Percentiles rank a stretch among this genome's conserved stretches.
Evolutionary conservation across 306 rosid genomes (phyloP).

Genomic region (Acacia melanoxylon): DNA sequence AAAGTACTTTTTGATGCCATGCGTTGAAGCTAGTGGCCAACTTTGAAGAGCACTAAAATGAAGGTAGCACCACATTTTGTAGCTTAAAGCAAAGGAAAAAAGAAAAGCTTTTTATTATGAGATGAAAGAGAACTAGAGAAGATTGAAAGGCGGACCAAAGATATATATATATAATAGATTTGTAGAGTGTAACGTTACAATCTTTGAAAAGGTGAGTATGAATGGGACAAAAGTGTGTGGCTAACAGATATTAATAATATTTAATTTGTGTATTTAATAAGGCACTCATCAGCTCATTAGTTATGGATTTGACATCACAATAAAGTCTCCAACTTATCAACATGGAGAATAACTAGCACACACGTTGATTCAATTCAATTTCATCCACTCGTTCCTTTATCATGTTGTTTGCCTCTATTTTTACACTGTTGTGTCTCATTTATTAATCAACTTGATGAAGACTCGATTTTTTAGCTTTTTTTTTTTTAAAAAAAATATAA

Average conservation of each 20-base stretch:
- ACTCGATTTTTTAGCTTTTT: too few relatives aligned
- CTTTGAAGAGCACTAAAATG: neutral
- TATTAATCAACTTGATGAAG: neutral
- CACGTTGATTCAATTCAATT: neutral
- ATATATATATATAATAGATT: too few relatives aligned
- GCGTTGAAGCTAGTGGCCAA: neutral
- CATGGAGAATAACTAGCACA: neutral
- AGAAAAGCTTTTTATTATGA: neutral
- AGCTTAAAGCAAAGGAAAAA: slow-evolving; percentile 9
- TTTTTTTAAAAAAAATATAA: too few relatives aligned
- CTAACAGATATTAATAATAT: slow-evolving; percentile 11
- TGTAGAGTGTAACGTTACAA: neutral
- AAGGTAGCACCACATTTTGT: neutral
- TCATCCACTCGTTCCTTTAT: neutral
- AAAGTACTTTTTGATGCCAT: neutral
- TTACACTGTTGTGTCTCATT: neutral
- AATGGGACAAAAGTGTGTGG: slow-evolving; percentile 27
- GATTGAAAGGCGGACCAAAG: neutral
- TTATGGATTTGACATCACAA: neutral
- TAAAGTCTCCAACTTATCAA: neutral
- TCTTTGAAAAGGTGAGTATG: slow-evolving; percentile 7
- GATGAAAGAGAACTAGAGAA: slow-evolving; percentile 13
- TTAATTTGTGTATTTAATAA: neutral
- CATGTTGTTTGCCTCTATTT: neutral
- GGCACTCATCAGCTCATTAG: neutral